phyloP scores from a whole-genome alignment of 2,329 filamentous ascomycete genomes.

The Cercospora brassicicola region DNA sequence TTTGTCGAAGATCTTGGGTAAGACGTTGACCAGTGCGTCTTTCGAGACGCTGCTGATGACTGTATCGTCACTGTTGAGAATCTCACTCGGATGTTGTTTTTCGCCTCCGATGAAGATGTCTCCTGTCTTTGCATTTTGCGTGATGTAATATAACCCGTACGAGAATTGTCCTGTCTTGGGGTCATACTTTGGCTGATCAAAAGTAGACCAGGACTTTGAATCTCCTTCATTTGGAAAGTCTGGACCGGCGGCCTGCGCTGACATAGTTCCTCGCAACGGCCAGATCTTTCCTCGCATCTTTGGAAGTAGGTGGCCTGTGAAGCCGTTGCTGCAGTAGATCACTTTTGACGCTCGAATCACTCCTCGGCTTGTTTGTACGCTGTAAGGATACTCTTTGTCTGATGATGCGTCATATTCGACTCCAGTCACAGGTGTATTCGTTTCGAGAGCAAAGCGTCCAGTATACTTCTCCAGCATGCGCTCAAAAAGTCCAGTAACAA shows the following conservation, averaged over 20 bases:
- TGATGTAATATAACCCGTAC: constrained; percentile 27
- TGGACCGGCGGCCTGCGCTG: constrained; percentile 17
- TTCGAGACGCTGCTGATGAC: constrained; percentile 16
- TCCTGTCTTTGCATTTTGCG: constrained; percentile 22
- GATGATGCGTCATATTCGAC: constrained; percentile 7
- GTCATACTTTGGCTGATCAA: constrained; percentile 22
- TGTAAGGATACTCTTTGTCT: constrained; percentile 18
- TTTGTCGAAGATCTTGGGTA: constrained; percentile 22
- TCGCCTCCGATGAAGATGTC: constrained; percentile 28
- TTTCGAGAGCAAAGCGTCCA: constrained; percentile 21
- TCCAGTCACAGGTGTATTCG: constrained; percentile 23
- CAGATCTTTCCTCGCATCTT: constrained; percentile 27
- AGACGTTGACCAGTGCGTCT: constrained; percentile 14
- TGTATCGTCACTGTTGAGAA: constrained; percentile 23
- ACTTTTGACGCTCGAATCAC: constrained; percentile 20
- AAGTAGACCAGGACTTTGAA: constrained; percentile 21
- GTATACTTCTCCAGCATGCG: constrained; percentile 19
- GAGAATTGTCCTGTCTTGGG: constrained; percentile 19
- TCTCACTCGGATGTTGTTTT: constrained; percentile 16
- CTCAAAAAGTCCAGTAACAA: constrained; percentile 24
- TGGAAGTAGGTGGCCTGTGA: constrained; percentile 24
- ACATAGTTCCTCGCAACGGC: constrained; percentile 27
- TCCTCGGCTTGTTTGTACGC: constrained; percentile 20
- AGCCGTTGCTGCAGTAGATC: constrained; percentile 27
- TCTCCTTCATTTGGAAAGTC: constrained; percentile 19